A percentile compares a stretch with the other conserved stretches of the same genome.
phyloP scores from a whole-genome alignment of 495 filamentous ascomycete species.

The Neurospora africana region DNA sequence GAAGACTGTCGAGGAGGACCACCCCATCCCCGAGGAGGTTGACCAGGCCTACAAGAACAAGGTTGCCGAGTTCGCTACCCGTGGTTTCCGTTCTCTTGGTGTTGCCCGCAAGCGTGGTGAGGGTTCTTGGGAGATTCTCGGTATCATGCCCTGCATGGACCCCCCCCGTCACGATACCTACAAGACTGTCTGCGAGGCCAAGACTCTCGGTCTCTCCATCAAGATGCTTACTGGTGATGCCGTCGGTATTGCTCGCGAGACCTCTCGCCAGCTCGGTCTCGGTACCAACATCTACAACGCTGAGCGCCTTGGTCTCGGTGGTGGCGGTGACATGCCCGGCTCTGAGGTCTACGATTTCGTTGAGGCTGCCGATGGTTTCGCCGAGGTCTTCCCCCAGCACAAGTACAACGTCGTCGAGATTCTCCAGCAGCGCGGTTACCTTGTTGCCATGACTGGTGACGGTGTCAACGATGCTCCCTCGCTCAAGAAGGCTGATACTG shows the following conservation, averaged over 20 bases:
- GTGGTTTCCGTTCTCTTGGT: slow-evolving; percentile 87
- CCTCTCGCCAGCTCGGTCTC: slow-evolving; percentile 78
- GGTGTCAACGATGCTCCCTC: slow-evolving; percentile 97
- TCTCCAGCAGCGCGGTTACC: slow-evolving; percentile 89
- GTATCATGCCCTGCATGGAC: slow-evolving; percentile 88
- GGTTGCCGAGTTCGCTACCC: slow-evolving; percentile 79
- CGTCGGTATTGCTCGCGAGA: slow-evolving; percentile 85
- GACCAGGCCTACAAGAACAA: slow-evolving; percentile 78
- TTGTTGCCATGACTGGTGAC: slow-evolving; percentile 97
- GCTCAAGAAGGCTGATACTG: slow-evolving; percentile 88
- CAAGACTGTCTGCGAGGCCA: slow-evolving; percentile 81
- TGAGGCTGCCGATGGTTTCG: slow-evolving; percentile 89
- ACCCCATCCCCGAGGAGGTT: slow-evolving; percentile 60
- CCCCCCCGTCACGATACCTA: slow-evolving; percentile 87
- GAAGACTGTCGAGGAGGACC: slow-evolving; percentile 72
- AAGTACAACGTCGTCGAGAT: slow-evolving; percentile 98
- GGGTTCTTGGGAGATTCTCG: slow-evolving; percentile 77
- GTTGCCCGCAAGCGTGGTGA: slow-evolving; percentile 77
- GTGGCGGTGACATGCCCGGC: slow-evolving; percentile 82
- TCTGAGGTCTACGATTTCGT: slow-evolving; percentile 92
- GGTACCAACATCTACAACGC: slow-evolving; percentile 93
- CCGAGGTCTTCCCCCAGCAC: slow-evolving; percentile 94
- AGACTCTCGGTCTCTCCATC: slow-evolving; percentile 75
- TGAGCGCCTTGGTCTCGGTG: slow-evolving; percentile 71
- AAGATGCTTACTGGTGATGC: slow-evolving; percentile 98